A percentile compares a stretch with the other conserved stretches of the same genome.
Evolutionary conservation across 2,329 filamentous ascomycete genomes (phyloP).

Genomic region (Pezicula neosporulosa): DNA sequence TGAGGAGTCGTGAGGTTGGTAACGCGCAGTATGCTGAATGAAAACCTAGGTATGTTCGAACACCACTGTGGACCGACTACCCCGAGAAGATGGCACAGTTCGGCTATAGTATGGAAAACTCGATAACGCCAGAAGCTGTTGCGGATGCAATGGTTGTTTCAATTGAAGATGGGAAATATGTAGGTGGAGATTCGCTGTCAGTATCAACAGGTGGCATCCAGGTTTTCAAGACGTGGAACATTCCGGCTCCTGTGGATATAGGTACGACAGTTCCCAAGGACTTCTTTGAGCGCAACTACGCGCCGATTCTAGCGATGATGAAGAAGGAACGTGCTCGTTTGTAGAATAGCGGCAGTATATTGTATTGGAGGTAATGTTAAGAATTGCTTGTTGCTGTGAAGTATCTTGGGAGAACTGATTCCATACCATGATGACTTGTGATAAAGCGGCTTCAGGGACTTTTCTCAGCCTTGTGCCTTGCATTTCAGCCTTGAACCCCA

Average conservation of each 20-base stretch:
- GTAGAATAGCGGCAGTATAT: background rate
- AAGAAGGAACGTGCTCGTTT: slow-evolving; percentile 2
- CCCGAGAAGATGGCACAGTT: slow-evolving; percentile 12
- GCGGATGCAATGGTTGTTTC: slow-evolving; percentile 7
- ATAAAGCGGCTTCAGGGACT: too few species aligned
- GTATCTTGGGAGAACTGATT: too few species aligned
- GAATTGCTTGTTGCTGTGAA: too few species aligned
- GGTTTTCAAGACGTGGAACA: slow-evolving; percentile 10
- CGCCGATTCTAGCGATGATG: slow-evolving; percentile 3
- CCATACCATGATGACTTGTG: too few species aligned
- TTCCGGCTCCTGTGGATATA: slow-evolving; percentile 1
- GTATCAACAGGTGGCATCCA: background rate
- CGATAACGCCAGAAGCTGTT: slow-evolving; percentile 6
- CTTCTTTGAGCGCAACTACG: slow-evolving; percentile 5
- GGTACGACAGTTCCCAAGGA: slow-evolving; percentile 3
- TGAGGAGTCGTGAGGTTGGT: background rate
- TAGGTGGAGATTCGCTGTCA: slow-evolving; percentile 6
- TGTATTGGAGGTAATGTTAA: too few species aligned
- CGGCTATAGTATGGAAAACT: slow-evolving; percentile 1
- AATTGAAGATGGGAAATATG: slow-evolving; percentile 5
- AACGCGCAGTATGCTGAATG: background rate
- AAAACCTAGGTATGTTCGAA: slow-evolving; percentile 6
- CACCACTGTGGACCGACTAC: slow-evolving; percentile 13
- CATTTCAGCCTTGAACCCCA: background rate
- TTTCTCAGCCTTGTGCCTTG: background rate